Base-by-base conservation (phyloP, 257 asterid species). In the Fraxinus cuspidata region DNA sequence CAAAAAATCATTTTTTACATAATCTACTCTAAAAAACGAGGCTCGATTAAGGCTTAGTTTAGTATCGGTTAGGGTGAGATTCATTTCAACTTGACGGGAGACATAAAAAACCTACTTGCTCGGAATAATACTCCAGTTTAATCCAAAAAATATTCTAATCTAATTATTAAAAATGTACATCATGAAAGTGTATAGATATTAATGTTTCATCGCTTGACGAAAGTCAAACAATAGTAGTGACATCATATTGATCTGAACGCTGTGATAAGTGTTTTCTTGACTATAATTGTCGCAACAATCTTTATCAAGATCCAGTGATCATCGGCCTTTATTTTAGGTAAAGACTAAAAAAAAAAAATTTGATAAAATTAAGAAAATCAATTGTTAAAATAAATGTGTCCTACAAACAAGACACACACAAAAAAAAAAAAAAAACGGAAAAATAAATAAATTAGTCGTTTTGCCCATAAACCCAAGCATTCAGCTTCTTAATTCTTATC, bases 401-500 rank as follows among this genome's bases (percentile, higher is more conserved):
- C 28, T 31, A 58, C 29, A 58, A 58, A 58, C 1, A 8, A 58
- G 16, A 21, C 15, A n/a, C n/a, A n/a, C n/a, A n/a, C n/a, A n/a
- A 1, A 58, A 2, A 0, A 2, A 21, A 0, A 58, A 7, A 23
- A n/a, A 19, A n/a, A 19, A 19, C 5, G 13, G 7, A 53, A 56
- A 56, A n/a, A 7, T 5, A 18, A 21, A 58, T 18, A 56, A 58
- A 58, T 58, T 7, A 8, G 6, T 31, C 31, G 66, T 58, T 58
- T 58, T 58, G 66, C 15, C 66, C 28, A 21, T 58, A 58, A 58
- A 21, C 66, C 66, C 66, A 58, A 58, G 66, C 66, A 58, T n/a
- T 9, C 66, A 9, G n/a, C 58, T 47, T 47, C 21, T 53, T n/a
- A 8, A 21, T 63, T 63, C 69, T 63, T 63, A 63, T 63, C 69